A percentile compares a stretch with the other conserved stretches of the same genome.
These are phyloP conservation scores for Syncephalastrum sp. DNA, from an alignment of 371 early-diverging fungal species.

Conservation along the genomic window DNA sequence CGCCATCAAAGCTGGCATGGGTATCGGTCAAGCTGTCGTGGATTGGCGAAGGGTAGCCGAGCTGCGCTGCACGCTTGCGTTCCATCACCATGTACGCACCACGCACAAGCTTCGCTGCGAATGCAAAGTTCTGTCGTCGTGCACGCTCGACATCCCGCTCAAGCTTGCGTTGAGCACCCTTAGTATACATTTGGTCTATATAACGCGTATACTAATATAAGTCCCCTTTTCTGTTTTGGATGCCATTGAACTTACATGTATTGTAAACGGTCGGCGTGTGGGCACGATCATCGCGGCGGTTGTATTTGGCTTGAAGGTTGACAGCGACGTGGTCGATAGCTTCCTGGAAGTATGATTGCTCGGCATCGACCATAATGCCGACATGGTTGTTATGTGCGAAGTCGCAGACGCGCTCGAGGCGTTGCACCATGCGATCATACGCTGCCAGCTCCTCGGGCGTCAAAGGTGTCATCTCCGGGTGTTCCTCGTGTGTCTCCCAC, in stretches of 20 bases:
- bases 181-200: constrained; percentile 90
- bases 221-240: not conserved
- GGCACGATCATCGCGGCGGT: constrained; percentile 40
- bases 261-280: constrained; percentile 76
- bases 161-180: constrained; percentile 68
- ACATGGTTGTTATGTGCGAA: constrained; percentile 66
- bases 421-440: constrained; percentile 65
- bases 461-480: constrained; percentile 10
- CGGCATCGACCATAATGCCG: constrained; percentile 91
- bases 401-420: constrained; percentile 63
- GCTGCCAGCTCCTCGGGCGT: constrained; percentile 64
- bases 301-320: constrained; percentile 66
- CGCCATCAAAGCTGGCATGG: constrained; percentile 80
- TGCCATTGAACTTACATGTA: constrained; percentile 56
- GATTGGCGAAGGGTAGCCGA: constrained; percentile 79
- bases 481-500: constrained; percentile 20
- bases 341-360: constrained; percentile 92
- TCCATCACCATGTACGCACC: constrained; percentile 94
- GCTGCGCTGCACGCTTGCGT: constrained; percentile 71
- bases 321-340: constrained; percentile 87
- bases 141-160: constrained; percentile 69
- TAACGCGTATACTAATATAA: no score
- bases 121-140: constrained; percentile 66
- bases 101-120: constrained; percentile 93
- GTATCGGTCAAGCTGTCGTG: constrained; percentile 79